phyloP scores from a whole-genome alignment of 306 rosid genomes.

The Alnus rubra region DNA sequence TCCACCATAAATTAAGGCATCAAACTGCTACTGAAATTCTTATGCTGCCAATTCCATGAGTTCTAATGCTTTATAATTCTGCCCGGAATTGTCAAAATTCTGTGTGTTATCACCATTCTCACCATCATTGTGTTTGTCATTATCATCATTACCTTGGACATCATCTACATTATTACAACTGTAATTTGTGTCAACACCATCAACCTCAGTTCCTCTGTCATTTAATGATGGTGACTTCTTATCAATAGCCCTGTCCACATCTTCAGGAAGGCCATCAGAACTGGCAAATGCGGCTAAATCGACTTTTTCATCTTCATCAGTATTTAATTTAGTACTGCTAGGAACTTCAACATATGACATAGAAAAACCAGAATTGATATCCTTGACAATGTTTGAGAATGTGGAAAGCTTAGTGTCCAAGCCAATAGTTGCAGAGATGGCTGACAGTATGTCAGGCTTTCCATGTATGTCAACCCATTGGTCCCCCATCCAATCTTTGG shows the following conservation, averaged over 20 bases:
- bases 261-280: constrained; percentile 43
- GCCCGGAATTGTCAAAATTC: constrained; percentile 36
- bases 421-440: constrained; percentile 41
- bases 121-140: constrained; percentile 35
- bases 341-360: constrained; percentile 44
- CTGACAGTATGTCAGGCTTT: constrained; percentile 62
- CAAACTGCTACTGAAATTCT: constrained; percentile 20
- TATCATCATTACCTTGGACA: constrained; percentile 33
- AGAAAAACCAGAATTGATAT: constrained; percentile 41
- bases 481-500: constrained; percentile 90
- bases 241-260: constrained; percentile 26
- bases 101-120: constrained; percentile 20
- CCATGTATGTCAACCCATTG: constrained; percentile 62
- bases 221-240: constrained; percentile 42
- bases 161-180: constrained; percentile 39
- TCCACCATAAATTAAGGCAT: constrained; percentile 28
- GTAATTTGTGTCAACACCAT: constrained; percentile 32
- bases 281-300: constrained; percentile 27
- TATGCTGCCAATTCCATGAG: constrained; percentile 44
- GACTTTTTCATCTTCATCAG: constrained; percentile 41
- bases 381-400: constrained; percentile 46
- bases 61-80: constrained; percentile 38
- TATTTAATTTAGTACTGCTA: constrained; percentile 31
- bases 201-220: constrained; percentile 37
- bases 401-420: constrained; percentile 40